These are phyloP conservation scores for carrot (Daucus carota) DNA, from an alignment of 129 eudicot species.

Conservation along the genomic window DH1_v3.0 NC_030385.2:39224501-39225000, in stretches of 20 bases:
- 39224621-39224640: neutral
- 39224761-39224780: neutral
- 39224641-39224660: neutral
- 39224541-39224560: neutral
- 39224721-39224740: neutral
- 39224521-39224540: neutral
- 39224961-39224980: neutral
- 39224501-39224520: neutral
- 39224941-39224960: neutral
- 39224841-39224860: neutral
- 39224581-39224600: neutral
- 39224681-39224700: neutral
- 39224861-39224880: neutral
- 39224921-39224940: neutral
- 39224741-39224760: neutral
- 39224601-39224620: neutral
- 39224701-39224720: neutral
- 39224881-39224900: neutral
- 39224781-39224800: neutral
- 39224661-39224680: neutral
- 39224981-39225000: neutral
- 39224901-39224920: neutral
- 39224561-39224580: neutral
- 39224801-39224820: neutral
- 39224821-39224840: neutral